Base-by-base conservation (phyloP, 1,284 basidiomycete genomes). In the Mrakiaceae sp. region DNA sequence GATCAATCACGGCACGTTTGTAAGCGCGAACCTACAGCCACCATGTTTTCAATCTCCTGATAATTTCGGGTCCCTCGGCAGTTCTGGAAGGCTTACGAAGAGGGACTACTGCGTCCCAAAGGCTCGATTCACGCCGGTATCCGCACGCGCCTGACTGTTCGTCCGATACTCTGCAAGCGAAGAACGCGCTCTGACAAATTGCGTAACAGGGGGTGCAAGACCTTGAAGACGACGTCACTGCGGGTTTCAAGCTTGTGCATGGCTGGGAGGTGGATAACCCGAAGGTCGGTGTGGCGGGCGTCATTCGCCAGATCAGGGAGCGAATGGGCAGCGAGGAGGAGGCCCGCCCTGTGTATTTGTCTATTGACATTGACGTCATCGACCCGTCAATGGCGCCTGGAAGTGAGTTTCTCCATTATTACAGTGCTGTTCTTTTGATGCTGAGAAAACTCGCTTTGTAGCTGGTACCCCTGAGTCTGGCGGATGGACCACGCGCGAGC, bases 111-210 rank as follows among this genome's bases (percentile, higher is more conserved):
- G 66, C 73, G 72, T 47, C 70, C 72, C 58, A 75, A 87, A 69
- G 81, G 83, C 60, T 90, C 87, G 72, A 88, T 74, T n/a, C 74
- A 75, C 64, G 74, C 74, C 14, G 74, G 74, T 47, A 73, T 75
- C 61, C 67, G 74, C n/a, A 75, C 74, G 5, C 60, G 72, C 1
- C 51, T 64, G 0, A 60, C 63, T 1, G 63, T 58, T 2, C 0
- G 61, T 56, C 16, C 42, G 16, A 9, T 5, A 2, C 42, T 6
- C 44, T 27, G 5, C n/a, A 39, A 39, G 5, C 7, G n/a, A 47
- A 43, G 11, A 40, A 27, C 4, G 3, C 8, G 50, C 42, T 42
- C 53, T 39, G 53, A 27, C n/a, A 40, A 5, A 39, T 51, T 27
- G 6, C 16, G 39, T 11, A 5, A 10, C 44, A 69, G 66, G 70